A percentile compares a stretch with the other conserved stretches of the same genome.
phyloP scores from a whole-genome alignment of 2,329 filamentous ascomycete genomes.

The Atkinsonella hypoxylon region DNA sequence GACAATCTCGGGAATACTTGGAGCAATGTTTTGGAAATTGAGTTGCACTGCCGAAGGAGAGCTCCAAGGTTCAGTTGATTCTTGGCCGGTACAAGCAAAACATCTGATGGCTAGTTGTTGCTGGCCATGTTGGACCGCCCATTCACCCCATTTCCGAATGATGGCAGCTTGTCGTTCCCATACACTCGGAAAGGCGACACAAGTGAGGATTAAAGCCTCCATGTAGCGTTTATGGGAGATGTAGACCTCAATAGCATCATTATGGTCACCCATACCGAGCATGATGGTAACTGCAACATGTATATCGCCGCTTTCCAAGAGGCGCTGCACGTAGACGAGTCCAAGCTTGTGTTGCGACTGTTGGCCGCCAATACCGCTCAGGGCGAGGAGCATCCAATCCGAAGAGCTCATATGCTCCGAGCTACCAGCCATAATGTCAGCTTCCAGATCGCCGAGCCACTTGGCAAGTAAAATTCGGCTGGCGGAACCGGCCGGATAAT shows the following conservation, averaged over 20 bases:
- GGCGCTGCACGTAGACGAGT: slow-evolving; percentile 77
- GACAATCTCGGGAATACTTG: slow-evolving; percentile 48
- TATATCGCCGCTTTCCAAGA: slow-evolving; percentile 80
- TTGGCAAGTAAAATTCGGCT: slow-evolving; percentile 75
- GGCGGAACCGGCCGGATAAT: slow-evolving; percentile 61
- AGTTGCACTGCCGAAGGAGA: slow-evolving; percentile 64
- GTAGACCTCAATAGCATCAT: slow-evolving; percentile 94
- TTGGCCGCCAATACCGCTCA: slow-evolving; percentile 70
- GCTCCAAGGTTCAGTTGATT: slow-evolving; percentile 77
- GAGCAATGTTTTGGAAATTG: slow-evolving; percentile 39
- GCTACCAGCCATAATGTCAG: slow-evolving; percentile 68
- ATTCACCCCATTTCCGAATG: slow-evolving; percentile 89
- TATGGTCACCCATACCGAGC: slow-evolving; percentile 80
- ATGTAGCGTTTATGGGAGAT: slow-evolving; percentile 83
- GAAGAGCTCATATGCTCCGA: slow-evolving; percentile 83
- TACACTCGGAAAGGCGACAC: slow-evolving; percentile 67
- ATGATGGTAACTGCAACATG: slow-evolving; percentile 89
- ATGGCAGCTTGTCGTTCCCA: slow-evolving; percentile 87
- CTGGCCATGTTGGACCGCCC: slow-evolving; percentile 75
- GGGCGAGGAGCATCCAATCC: slow-evolving; percentile 92
- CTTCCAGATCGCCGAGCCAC: slow-evolving; percentile 80
- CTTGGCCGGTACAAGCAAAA: slow-evolving; percentile 81
- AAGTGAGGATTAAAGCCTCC: slow-evolving; percentile 84
- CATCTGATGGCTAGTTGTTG: slow-evolving; percentile 85
- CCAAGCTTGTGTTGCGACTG: slow-evolving; percentile 81